A percentile compares a stretch with the other conserved stretches of the same genome.
Conservation (phyloP, 1,139 yeast species). For the Candida sanyaensis region DNA sequence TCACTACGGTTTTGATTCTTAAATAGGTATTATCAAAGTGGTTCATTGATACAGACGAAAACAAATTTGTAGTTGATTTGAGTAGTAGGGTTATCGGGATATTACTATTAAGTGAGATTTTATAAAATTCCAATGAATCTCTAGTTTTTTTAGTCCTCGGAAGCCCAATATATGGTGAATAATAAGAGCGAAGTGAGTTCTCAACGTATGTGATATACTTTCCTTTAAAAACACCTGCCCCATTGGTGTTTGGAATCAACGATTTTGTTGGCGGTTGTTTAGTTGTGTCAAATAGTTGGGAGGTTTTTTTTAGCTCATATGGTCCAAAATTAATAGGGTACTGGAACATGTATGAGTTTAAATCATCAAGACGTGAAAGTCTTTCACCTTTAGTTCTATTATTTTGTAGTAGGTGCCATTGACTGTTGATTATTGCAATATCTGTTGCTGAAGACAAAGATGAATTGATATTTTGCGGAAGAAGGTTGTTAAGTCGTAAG, state of each 20-base stretch:
- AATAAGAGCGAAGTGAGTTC: background rate
- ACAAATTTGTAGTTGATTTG: conserved; percentile 29
- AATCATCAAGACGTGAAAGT: background rate
- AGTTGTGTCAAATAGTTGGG: conserved; percentile 3
- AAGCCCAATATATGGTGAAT: conserved; percentile 17
- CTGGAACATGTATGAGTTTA: conserved; percentile 1
- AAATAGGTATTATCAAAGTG: conserved; percentile 26
- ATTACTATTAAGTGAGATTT: conserved; percentile 21
- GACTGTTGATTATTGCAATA: background rate
- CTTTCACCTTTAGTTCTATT: background rate
- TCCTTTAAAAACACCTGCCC: background rate
- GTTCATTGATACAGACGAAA: conserved; percentile 27
- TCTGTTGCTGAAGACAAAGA: background rate
- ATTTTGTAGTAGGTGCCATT: background rate
- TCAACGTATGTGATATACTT: background rate
- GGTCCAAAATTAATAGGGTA: conserved; percentile 10
- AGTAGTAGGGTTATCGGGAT: conserved; percentile 37
- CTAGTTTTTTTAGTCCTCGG: conserved; percentile 16
- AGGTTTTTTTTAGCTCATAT: conserved; percentile 6
- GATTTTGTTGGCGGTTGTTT: background rate
- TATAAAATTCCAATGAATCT: conserved; percentile 33
- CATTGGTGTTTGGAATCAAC: background rate
- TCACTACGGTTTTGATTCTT: background rate
- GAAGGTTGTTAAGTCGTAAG: background rate
- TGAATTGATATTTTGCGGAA: background rate